Evolutionary conservation across 257 asterid species (phyloP).

Genomic region (Solanum okadae): DNA sequence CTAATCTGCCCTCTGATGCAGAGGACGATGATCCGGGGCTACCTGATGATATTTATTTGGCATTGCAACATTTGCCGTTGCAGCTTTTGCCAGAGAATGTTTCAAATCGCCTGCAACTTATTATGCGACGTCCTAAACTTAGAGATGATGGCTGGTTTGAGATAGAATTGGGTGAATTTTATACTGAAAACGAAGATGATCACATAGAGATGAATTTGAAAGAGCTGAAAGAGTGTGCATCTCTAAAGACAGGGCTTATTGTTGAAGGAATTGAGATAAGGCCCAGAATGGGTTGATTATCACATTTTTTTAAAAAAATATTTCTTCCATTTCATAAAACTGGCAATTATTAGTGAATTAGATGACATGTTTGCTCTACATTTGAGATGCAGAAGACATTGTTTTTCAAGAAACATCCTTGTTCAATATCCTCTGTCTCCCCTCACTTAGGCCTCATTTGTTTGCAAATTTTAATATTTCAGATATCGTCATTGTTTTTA

Average conservation of each 20-base stretch:
- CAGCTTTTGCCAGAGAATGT: not conserved
- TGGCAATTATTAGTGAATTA: too few species aligned
- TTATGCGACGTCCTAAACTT: not conserved
- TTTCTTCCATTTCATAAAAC: too few species aligned
- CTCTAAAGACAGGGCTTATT: not conserved
- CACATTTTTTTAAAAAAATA: too few species aligned
- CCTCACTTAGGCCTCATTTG: too few species aligned
- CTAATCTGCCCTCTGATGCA: not conserved
- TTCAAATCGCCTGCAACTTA: not conserved
- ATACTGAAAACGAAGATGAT: not conserved
- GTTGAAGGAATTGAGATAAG: too few species aligned
- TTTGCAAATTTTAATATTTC: too few species aligned
- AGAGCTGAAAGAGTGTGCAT: not conserved
- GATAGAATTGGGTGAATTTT: not conserved
- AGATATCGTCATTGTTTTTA: too few species aligned
- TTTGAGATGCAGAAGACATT: too few species aligned
- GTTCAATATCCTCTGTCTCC: too few species aligned
- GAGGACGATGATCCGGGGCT: not conserved
- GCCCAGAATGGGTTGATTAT: too few species aligned
- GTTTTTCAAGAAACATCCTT: too few species aligned
- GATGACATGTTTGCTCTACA: too few species aligned
- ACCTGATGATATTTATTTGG: not conserved
- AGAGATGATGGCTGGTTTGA: not conserved
- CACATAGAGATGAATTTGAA: not conserved
- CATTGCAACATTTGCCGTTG: not conserved